Conservation (phyloP, 176 grass and related monocot species). For the Hordeum vulgare region MorexV3_pseudomolecules_assembly NC_058522.1:502663777-502664276, state of each 20-base stretch:
- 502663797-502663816: not conserved
- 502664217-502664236: conserved; percentile 99
- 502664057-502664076: conserved; percentile 90
- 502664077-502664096: conserved; percentile 89
- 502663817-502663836: not conserved
- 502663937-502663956: not conserved
- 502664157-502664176: conserved; percentile 19
- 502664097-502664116: conserved; percentile 3
- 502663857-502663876: not conserved
- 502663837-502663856: not conserved
- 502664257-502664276: conserved; percentile 15
- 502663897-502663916: not conserved
- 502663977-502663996: not conserved
- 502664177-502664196: conserved; percentile 95
- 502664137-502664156: not conserved
- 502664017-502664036: conserved; percentile 99
- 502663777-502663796: not conserved
- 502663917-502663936: not conserved
- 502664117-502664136: not conserved
- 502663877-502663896: not conserved
- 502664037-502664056: conserved; percentile 96
- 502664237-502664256: conserved; percentile 99
- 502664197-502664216: conserved; percentile 96
- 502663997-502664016: not conserved
- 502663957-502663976: not conserved